phyloP scores from a whole-genome alignment of 371 early-diverging fungal genomes.

The Apophysomyces variabilis region DNA sequence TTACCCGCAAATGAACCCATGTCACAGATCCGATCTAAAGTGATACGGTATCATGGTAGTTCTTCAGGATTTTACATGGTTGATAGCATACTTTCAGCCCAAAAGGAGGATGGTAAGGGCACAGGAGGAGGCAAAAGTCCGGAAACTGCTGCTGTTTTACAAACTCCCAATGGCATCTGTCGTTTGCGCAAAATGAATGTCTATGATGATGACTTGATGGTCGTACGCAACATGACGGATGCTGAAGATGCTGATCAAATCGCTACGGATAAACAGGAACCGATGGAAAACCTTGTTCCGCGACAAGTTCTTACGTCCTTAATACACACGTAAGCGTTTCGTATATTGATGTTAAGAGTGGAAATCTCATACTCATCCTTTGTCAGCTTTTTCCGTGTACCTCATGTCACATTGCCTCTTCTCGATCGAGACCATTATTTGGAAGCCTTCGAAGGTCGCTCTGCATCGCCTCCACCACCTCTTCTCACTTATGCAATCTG shows the following conservation, averaged over 20 bases:
- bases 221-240: conserved; percentile 29
- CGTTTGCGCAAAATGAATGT: conserved; percentile 23
- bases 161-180: conserved; percentile 14
- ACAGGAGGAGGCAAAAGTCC: not conserved
- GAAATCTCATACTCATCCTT: not conserved
- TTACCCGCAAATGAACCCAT: not conserved
- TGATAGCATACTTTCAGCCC: conserved; percentile 19
- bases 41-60: conserved; percentile 34
- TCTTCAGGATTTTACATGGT: conserved; percentile 40
- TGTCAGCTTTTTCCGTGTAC: conserved; percentile 22
- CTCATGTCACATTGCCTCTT: conserved; percentile 28
- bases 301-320: conserved; percentile 22
- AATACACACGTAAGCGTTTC: conserved; percentile 20
- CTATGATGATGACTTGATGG: conserved; percentile 33
- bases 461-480: conserved; percentile 26
- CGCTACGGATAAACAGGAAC: conserved; percentile 25
- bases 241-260: conserved; percentile 29
- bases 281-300: conserved; percentile 23
- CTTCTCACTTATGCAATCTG: conserved; percentile 41
- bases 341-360: not conserved
- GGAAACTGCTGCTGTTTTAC: conserved; percentile 13
- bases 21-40: conserved; percentile 2
- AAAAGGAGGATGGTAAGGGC: not conserved
- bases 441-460: conserved; percentile 28
- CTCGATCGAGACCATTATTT: conserved; percentile 30